Percentiles rank a stretch among this genome's conserved stretches.
phyloP scores from a whole-genome alignment of 441 rosid genomes.

The Populus hybrid region DNA sequence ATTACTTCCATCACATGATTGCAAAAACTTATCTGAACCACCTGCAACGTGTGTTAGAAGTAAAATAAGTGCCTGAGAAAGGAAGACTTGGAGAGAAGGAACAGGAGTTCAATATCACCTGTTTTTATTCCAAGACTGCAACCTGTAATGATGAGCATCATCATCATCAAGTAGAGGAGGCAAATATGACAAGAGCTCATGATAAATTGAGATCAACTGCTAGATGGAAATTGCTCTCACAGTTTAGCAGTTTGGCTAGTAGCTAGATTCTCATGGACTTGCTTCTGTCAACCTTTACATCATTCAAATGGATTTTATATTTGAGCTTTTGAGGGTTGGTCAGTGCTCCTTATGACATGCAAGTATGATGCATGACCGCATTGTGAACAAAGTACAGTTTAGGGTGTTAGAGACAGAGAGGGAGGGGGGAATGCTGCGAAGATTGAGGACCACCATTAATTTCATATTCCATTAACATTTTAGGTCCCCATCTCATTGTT shows the following conservation, averaged over 20 bases:
- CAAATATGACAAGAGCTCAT: slow-evolving; percentile 30
- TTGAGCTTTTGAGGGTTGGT: background rate
- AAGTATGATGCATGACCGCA: background rate
- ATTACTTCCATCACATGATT: slow-evolving; percentile 13
- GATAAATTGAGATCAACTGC: slow-evolving; percentile 4
- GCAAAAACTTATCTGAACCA: background rate
- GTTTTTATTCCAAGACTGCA: slow-evolving; percentile 21
- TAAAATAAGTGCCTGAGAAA: background rate
- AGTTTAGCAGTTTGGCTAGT: background rate
- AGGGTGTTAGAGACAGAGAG: too few species aligned
- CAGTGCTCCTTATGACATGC: background rate
- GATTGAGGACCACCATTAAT: slow-evolving; percentile 13
- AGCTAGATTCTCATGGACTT: background rate
- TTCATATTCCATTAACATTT: slow-evolving; percentile 12
- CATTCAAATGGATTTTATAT: background rate
- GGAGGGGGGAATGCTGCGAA: background rate
- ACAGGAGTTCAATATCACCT: slow-evolving; percentile 8
- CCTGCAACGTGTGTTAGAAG: slow-evolving; percentile 10
- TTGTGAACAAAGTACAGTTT: background rate
- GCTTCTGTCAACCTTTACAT: background rate
- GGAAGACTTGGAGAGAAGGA: background rate
- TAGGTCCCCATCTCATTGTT: background rate
- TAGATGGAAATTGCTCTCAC: slow-evolving; percentile 9
- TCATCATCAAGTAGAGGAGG: slow-evolving; percentile 21
- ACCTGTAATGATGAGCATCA: slow-evolving; percentile 15